phyloP scores from a whole-genome alignment of 352 stramenopile genomes.

The Aphanomyces cochlioides region DNA sequence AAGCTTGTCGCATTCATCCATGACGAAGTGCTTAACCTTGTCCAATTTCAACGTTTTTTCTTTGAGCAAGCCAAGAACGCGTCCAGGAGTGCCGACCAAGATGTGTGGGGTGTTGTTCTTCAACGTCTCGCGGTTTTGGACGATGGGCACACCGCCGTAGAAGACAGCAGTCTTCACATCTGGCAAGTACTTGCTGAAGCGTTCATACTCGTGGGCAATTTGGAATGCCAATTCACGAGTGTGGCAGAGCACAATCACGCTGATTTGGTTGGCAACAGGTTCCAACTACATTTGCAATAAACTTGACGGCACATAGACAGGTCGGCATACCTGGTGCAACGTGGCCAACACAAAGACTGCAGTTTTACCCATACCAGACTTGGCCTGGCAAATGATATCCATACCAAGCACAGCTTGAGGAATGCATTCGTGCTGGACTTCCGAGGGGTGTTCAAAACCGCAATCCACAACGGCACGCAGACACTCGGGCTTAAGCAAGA shows the following conservation, averaged over 20 bases:
- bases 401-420: slow-evolving; percentile 99
- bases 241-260: slow-evolving; percentile 98
- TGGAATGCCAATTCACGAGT: slow-evolving; percentile 99
- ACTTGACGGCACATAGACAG: not conserved
- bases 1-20: slow-evolving; percentile 99
- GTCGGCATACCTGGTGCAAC: slow-evolving; percentile 93
- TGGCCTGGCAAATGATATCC: slow-evolving; percentile 99
- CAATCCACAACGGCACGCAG: slow-evolving; percentile 98
- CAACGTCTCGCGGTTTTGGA: slow-evolving; percentile 93
- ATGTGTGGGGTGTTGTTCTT: slow-evolving; percentile 97
- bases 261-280: slow-evolving; percentile 90
- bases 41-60: slow-evolving; percentile 98
- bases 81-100: slow-evolving; percentile 97
- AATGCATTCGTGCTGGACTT: slow-evolving; percentile 99
- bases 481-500: slow-evolving; percentile 99
- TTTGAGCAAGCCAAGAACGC: slow-evolving; percentile 84
- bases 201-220: slow-evolving; percentile 99
- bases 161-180: slow-evolving; percentile 97
- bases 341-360: slow-evolving; percentile 99
- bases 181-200: slow-evolving; percentile 98
- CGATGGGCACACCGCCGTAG: slow-evolving; percentile 94
- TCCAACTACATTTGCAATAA: slow-evolving; percentile 58
- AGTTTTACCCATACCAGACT: slow-evolving; percentile 99
- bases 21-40: slow-evolving; percentile 99
- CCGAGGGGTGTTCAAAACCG: slow-evolving; percentile 99